Evolutionary conservation across 139 green algal genomes (phyloP), one percentile per base, ranked within the genome.

Genomic region (Chlamydomonas sphaeroides): DNA sequence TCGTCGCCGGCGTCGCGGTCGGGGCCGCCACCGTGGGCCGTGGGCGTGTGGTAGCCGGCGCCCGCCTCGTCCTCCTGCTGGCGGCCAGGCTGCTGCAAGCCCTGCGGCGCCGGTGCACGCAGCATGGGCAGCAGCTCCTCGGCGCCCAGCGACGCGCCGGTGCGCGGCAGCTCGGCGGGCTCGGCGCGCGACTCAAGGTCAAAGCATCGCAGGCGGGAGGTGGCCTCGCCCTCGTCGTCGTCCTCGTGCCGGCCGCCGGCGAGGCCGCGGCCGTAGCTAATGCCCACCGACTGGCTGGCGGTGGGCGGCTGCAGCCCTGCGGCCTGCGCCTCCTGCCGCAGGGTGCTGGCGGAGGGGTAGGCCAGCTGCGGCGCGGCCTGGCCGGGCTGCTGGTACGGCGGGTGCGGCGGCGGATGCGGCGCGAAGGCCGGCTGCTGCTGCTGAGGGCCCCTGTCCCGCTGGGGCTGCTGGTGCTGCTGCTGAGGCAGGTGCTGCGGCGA

Each of bases 171-270:
- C 77, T 84, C 77, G 0, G 77, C 77, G 7, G 77, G 77, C 17
- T 84, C 63, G 1, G 77, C 77, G 35, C 77, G 28, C 35, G 48
- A 42, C 77, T 84, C 77, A 3, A 84, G 28, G 35, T 75, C 62
- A 18, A 76, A 72, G 62, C 68, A 72, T 4, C 62, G 75, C 75
- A 72, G 42, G 23, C 63, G 63, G 1, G 63, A 66, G 14, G 38
- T 10, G 26, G 61, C 61, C 61, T 66, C 61, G 30, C 39, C 30
- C n/a, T 39, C 61, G 14, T 38, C 8, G 26, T 18, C n/a, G 18
- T n/a, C n/a, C 3, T 23, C 26, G 61, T 39, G 7, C 3, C 26
- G 61, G n/a, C 61, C 30, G 56, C 21, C 21, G 56, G 41, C 36
- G 26, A 25, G 18, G 10, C 17, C 33, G 1, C 5, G 20, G 14